Conservation (phyloP, 495 filamentous ascomycete genomes). For the Copromyces sp. region DNA sequence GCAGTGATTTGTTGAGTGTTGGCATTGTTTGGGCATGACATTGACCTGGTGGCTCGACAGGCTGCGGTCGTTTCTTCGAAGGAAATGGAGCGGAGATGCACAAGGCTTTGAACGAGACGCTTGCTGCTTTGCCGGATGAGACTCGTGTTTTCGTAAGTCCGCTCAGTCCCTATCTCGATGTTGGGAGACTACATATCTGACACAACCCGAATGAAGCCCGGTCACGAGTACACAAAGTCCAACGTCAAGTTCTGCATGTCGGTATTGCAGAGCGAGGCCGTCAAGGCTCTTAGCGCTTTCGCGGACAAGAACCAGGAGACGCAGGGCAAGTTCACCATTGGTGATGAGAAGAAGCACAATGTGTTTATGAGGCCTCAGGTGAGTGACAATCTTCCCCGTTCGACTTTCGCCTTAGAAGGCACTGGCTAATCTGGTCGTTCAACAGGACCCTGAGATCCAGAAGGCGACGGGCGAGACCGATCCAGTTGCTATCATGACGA, state of each 20-base stretch:
- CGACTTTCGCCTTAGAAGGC: not conserved
- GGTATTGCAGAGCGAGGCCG: slow-evolving; percentile 60
- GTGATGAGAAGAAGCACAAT: slow-evolving; percentile 96
- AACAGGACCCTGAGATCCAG: slow-evolving; percentile 72
- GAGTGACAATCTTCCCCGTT: slow-evolving; percentile 21
- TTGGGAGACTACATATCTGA: not conserved
- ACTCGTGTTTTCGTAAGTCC: slow-evolving; percentile 78
- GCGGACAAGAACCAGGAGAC: slow-evolving; percentile 75
- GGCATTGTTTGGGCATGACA: not conserved
- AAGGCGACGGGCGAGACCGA: slow-evolving; percentile 74
- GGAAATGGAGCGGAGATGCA: slow-evolving; percentile 83
- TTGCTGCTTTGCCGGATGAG: slow-evolving; percentile 76
- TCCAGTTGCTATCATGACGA: slow-evolving; percentile 77
- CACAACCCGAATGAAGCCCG: slow-evolving; percentile 44
- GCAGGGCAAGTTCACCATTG: slow-evolving; percentile 94
- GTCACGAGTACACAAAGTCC: slow-evolving; percentile 93
- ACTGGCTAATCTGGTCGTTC: slow-evolving; percentile 1
- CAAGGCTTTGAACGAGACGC: slow-evolving; percentile 75
- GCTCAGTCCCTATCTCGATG: not conserved
- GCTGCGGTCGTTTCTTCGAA: slow-evolving; percentile 97
- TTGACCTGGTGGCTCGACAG: slow-evolving; percentile 28
- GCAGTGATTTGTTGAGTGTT: not conserved
- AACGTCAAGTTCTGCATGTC: slow-evolving; percentile 81
- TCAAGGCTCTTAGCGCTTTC: slow-evolving; percentile 67
- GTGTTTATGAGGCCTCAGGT: slow-evolving; percentile 91